Conservation (phyloP, 192 early-diverging fungal genomes). For the Coemansia umbellata region DNA sequence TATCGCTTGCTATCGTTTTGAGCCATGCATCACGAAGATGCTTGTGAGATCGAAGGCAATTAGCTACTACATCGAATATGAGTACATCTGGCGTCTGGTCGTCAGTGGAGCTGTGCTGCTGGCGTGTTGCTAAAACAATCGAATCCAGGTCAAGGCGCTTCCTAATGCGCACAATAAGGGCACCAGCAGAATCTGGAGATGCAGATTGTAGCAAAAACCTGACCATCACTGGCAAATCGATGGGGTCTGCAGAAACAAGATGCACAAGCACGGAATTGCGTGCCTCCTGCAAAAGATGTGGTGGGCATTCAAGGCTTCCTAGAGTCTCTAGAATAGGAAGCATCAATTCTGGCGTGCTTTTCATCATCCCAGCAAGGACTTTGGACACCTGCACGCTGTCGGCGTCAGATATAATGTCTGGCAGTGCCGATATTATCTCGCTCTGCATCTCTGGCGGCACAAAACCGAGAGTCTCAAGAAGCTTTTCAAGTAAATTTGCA, state of each 20-base stretch:
- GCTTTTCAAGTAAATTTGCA: conserved; percentile 53
- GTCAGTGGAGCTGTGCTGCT: background rate
- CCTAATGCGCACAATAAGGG: conserved; percentile 48
- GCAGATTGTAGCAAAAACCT: conserved; percentile 70
- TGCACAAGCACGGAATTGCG: conserved; percentile 58
- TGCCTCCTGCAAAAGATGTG: conserved; percentile 37
- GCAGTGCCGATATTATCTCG: conserved; percentile 69
- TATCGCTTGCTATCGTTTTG: conserved; percentile 51
- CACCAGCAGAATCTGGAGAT: conserved; percentile 28
- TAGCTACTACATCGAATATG: conserved; percentile 60
- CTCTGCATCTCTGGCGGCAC: conserved; percentile 63
- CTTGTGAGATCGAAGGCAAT: conserved; percentile 62
- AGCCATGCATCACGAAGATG: conserved; percentile 70
- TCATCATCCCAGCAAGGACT: conserved; percentile 60
- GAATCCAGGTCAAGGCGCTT: conserved; percentile 62
- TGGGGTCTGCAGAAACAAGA: conserved; percentile 63
- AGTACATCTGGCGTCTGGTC: conserved; percentile 43
- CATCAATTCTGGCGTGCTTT: conserved; percentile 54
- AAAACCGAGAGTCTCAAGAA: conserved; percentile 64
- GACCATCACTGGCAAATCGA: conserved; percentile 67
- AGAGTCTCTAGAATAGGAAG: conserved; percentile 70
- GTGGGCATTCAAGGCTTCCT: conserved; percentile 57
- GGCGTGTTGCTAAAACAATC: conserved; percentile 42
- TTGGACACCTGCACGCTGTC: conserved; percentile 62
- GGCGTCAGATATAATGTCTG: conserved; percentile 71